A percentile compares a stretch with the other conserved stretches of the same genome.
These are phyloP conservation scores for Acer negundo DNA, from an alignment of 345 rosid species.

Conservation along the genomic window DNA sequence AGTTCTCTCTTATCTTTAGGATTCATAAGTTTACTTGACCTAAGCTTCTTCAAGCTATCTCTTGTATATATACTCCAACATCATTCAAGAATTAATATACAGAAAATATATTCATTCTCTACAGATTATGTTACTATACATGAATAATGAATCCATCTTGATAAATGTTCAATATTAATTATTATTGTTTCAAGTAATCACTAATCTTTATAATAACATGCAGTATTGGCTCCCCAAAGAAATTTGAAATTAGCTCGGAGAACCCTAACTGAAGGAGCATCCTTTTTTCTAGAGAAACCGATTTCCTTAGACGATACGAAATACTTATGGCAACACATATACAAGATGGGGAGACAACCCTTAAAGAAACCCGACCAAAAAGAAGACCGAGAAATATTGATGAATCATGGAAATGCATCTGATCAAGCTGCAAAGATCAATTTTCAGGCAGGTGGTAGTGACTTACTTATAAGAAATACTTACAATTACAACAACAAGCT, in stretches of 20 bases:
- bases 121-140: not conserved
- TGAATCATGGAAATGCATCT: not conserved
- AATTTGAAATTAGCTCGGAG: slow-evolving; percentile 4
- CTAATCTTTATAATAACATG: not conserved
- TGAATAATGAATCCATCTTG: not conserved
- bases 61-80: too few species aligned
- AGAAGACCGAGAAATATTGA: not conserved
- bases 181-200: not conserved
- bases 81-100: too few species aligned
- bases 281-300: slow-evolving; percentile 33
- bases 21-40: too few species aligned
- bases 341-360: not conserved
- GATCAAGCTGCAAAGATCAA: not conserved
- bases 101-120: too few species aligned
- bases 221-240: slow-evolving; percentile 41
- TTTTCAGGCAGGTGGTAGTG: not conserved
- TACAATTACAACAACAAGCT: not conserved
- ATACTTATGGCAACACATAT: slow-evolving; percentile 46
- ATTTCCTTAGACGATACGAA: slow-evolving; percentile 36
- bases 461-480: not conserved
- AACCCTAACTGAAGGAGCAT: slow-evolving; percentile 35
- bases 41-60: too few species aligned
- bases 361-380: not conserved
- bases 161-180: too few species aligned
- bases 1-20: too few species aligned